Percentiles rank a stretch among this genome's conserved stretches.
Conservation (phyloP, 352 stramenopile species). For the Globisporangium middletonii region DNA sequence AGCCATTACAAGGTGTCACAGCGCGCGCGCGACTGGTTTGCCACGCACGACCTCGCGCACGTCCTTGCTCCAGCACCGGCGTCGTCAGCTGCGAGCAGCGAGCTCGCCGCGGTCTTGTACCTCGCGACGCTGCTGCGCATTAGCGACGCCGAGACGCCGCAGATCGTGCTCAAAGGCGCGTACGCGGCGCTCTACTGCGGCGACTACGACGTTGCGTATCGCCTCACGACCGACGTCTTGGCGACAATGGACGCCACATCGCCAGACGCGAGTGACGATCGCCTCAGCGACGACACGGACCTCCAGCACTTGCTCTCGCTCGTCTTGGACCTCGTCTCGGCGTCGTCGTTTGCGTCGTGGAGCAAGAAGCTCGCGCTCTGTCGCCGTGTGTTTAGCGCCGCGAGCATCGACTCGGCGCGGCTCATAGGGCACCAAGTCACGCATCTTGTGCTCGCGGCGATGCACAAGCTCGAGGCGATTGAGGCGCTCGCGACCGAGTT, state of each 20-base stretch:
- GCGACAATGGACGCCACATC: slow-evolving; percentile 4
- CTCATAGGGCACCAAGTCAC: slow-evolving; percentile 47
- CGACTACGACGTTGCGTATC: slow-evolving; percentile 55
- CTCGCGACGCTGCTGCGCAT: slow-evolving; percentile 46
- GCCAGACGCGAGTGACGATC: background rate
- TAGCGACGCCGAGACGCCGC: slow-evolving; percentile 19
- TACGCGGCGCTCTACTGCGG: slow-evolving; percentile 64
- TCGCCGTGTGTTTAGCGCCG: slow-evolving; percentile 27
- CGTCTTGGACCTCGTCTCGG: slow-evolving; percentile 58
- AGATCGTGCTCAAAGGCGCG: slow-evolving; percentile 57
- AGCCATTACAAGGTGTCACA: slow-evolving; percentile 52
- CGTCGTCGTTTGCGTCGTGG: slow-evolving; percentile 56
- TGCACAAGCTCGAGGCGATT: slow-evolving; percentile 51
- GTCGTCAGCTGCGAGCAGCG: background rate
- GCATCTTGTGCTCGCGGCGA: slow-evolving; percentile 36
- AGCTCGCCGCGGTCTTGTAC: slow-evolving; percentile 42
- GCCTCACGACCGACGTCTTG: slow-evolving; percentile 38
- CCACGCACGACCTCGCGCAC: slow-evolving; percentile 11
- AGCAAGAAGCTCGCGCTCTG: slow-evolving; percentile 48
- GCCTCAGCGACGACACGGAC: slow-evolving; percentile 16
- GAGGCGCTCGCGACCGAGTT: slow-evolving; percentile 50
- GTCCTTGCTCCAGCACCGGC: slow-evolving; percentile 3
- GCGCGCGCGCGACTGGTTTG: slow-evolving; percentile 40
- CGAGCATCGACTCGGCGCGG: slow-evolving; percentile 4
- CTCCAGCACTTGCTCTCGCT: slow-evolving; percentile 52